These are phyloP conservation scores for Puccinia hordei DNA, from an alignment of 1,284 basidiomycete genomes.

Conservation along the genomic window DNA sequence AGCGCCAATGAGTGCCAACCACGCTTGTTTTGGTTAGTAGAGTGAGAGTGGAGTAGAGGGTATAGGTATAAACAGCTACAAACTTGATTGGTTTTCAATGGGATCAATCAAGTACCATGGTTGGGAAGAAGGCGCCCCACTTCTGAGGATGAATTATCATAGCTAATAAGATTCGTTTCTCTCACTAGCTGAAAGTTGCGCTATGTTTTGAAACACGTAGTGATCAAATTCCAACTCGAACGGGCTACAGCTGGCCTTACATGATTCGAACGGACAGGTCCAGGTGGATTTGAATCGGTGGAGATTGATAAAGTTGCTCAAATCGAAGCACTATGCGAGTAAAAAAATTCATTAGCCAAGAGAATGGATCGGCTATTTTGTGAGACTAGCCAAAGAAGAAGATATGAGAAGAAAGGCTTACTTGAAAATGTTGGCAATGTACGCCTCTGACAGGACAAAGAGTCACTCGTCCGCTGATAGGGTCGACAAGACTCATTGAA, in stretches of 20 bases:
- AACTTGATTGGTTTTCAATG: no score
- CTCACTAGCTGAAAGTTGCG: no score
- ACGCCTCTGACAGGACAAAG: slow-evolving; percentile 3
- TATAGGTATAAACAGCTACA: no score
- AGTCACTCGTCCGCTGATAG: not conserved
- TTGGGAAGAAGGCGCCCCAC: no score
- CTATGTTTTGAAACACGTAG: not conserved
- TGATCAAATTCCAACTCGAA: not conserved
- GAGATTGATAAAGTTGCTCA: not conserved
- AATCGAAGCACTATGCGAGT: not conserved
- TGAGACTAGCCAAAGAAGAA: not conserved
- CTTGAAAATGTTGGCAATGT: not conserved
- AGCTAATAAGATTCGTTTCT: no score
- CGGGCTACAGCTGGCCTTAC: not conserved
- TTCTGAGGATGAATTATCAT: no score
- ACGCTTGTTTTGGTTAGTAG: no score
- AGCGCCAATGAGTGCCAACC: no score
- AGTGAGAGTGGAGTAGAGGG: no score
- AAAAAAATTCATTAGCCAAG: not conserved
- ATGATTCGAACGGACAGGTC: slow-evolving; percentile 6
- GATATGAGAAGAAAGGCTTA: not conserved
- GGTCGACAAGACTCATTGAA: not conserved
- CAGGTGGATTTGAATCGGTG: not conserved
- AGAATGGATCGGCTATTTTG: not conserved
- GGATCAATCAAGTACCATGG: no score